A percentile compares a stretch with the other conserved stretches of the same genome.
These are phyloP conservation scores for Dothidotthia symphoricarpi DNA, from an alignment of 2,329 filamentous ascomycete genomes.

Conservation along the genomic window DNA sequence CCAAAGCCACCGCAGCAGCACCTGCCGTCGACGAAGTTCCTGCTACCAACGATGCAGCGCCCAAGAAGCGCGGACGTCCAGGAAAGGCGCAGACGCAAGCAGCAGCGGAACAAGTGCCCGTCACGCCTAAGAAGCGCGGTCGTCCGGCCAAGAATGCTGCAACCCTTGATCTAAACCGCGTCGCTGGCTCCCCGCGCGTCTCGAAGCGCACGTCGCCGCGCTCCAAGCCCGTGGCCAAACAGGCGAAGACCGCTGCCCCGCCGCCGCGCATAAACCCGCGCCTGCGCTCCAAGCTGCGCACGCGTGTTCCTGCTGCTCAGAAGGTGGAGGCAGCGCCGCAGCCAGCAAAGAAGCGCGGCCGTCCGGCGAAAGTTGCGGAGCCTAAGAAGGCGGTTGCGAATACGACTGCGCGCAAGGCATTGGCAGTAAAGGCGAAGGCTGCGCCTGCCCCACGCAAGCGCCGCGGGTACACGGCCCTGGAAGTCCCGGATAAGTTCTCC, in stretches of 20 bases:
- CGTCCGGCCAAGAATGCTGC: slow-evolving; percentile 15
- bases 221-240: slow-evolving; percentile 7
- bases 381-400: slow-evolving; percentile 10
- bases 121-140: slow-evolving; percentile 10
- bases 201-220: slow-evolving; percentile 16
- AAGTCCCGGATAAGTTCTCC: slow-evolving; percentile 28
- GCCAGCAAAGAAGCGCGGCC: slow-evolving; percentile 19
- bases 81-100: slow-evolving; percentile 7
- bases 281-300: slow-evolving; percentile 21
- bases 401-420: slow-evolving; percentile 9
- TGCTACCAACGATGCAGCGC: neutral
- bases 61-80: slow-evolving; percentile 18
- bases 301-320: slow-evolving; percentile 15
- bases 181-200: slow-evolving; percentile 13
- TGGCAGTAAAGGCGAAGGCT: slow-evolving; percentile 5
- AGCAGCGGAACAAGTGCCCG: slow-evolving; percentile 2
- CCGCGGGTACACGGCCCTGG: slow-evolving; percentile 25
- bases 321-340: slow-evolving; percentile 8
- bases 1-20: slow-evolving; percentile 3
- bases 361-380: slow-evolving; percentile 12
- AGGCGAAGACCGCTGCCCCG: slow-evolving; percentile 3
- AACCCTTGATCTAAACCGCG: neutral
- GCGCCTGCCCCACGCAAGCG: slow-evolving; percentile 25
- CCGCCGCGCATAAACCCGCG: slow-evolving; percentile 19
- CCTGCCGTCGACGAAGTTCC: slow-evolving; percentile 2